These are phyloP conservation scores for Yarrowia deformans DNA, from an alignment of 805 yeast species.

Conservation along the genomic window DNA sequence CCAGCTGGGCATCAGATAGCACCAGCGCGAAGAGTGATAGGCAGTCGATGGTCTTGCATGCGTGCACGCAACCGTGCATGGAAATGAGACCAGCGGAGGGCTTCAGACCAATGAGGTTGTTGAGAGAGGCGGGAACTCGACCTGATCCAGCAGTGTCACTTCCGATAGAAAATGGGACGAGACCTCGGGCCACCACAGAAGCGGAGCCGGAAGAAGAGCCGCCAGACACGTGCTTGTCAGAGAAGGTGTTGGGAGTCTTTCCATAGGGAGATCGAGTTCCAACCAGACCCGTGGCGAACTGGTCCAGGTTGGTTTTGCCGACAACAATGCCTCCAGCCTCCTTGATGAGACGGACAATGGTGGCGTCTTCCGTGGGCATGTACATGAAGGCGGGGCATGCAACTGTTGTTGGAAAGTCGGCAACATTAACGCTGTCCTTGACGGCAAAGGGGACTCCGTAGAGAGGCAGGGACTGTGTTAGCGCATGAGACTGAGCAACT, in stretches of 20 bases:
- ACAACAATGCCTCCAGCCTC: constrained; percentile 91
- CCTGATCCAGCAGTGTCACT: constrained; percentile 99
- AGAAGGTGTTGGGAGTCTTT: constrained; percentile 79
- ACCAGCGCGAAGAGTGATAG: constrained; percentile 84
- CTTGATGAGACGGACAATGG: constrained; percentile 74
- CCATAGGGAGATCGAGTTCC: constrained; percentile 97
- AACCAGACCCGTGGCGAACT: constrained; percentile 96
- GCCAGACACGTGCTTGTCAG: constrained; percentile 82
- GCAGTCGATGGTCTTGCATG: constrained; percentile 93
- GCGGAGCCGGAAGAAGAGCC: constrained; percentile 98
- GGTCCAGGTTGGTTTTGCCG: constrained; percentile 95
- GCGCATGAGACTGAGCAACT: too few relatives aligned
- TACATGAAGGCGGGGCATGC: constrained; percentile 90
- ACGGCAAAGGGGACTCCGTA: constrained; percentile 96
- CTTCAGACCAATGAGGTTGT: constrained; percentile 89
- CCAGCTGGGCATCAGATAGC: constrained; percentile 81
- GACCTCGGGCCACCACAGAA: constrained; percentile 85
- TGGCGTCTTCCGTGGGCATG: constrained; percentile 73
- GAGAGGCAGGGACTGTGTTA: constrained; percentile 56
- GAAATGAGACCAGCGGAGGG: constrained; percentile 91
- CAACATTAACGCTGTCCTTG: constrained; percentile 92
- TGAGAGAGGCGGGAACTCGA: constrained; percentile 94
- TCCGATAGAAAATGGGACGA: constrained; percentile 87
- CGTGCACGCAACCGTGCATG: constrained; percentile 93
- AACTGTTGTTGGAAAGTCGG: constrained; percentile 85